Conservation (phyloP, 2,329 filamentous ascomycete species). For the Juglanconis oblonga region DNA sequence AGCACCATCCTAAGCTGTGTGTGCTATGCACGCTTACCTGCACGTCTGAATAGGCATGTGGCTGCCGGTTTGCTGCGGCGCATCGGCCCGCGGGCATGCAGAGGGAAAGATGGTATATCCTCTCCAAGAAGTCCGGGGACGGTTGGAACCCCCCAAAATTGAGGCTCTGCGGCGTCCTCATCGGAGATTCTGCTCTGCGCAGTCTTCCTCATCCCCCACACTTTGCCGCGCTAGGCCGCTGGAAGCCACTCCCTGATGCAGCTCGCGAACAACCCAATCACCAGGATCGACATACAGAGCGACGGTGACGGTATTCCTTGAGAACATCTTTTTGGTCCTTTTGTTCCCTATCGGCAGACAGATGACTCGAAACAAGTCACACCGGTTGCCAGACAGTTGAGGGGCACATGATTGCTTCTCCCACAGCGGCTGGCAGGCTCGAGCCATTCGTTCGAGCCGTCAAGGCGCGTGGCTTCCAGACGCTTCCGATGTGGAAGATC, state of each 20-base stretch:
- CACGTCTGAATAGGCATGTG: neutral
- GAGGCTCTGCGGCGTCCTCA: conserved; percentile 1
- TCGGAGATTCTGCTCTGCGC: neutral
- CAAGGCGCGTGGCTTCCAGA: neutral
- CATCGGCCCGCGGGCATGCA: neutral
- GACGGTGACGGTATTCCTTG: neutral
- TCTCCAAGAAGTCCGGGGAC: neutral
- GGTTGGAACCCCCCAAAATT: neutral
- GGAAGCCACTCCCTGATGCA: conserved; percentile 7
- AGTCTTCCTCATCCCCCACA: neutral
- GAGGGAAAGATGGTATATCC: neutral
- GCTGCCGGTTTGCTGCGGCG: neutral
- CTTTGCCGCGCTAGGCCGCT: neutral
- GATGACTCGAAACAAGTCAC: conserved; percentile 1
- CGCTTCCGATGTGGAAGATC: neutral
- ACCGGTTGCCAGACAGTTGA: conserved; percentile 3
- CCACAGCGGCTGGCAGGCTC: neutral
- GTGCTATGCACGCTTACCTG: neutral
- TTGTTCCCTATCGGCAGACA: neutral
- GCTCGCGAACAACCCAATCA: conserved; percentile 2
- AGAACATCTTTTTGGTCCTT: neutral
- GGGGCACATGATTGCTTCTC: conserved; percentile 7
- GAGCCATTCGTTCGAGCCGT: neutral
- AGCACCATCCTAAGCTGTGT: neutral
- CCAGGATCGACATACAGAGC: neutral